phyloP scores from a whole-genome alignment of 257 asterid genomes.

The Ballota nigra region DNA sequence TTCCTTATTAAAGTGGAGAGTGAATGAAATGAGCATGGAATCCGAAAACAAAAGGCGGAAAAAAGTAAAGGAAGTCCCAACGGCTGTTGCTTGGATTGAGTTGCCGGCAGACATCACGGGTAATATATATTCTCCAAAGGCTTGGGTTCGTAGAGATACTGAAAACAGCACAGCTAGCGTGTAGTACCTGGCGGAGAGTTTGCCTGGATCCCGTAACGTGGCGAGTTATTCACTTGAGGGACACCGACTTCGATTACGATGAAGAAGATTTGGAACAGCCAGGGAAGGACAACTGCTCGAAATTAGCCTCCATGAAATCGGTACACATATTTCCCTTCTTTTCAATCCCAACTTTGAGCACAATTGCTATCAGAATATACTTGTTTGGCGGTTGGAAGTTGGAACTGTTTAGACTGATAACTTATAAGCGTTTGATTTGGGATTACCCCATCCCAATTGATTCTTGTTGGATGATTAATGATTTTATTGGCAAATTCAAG shows the following conservation, averaged over 20 bases:
- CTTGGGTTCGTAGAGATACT: conserved; percentile 27
- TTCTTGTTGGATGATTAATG: too few relatives aligned
- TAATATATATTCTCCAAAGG: conserved; percentile 29
- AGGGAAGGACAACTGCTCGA: conserved; percentile 39
- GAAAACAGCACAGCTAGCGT: conserved; percentile 30
- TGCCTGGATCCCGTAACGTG: conserved; percentile 31
- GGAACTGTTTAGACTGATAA: not conserved
- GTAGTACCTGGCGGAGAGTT: conserved; percentile 31
- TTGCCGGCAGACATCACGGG: conserved; percentile 36
- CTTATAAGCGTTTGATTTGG: too few relatives aligned
- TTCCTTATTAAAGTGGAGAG: too few relatives aligned
- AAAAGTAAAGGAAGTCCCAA: not conserved
- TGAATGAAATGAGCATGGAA: too few relatives aligned
- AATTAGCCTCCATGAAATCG: conserved; percentile 23
- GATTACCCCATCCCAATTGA: too few relatives aligned
- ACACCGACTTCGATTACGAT: too few relatives aligned
- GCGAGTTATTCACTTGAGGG: conserved; percentile 14
- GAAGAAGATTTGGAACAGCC: conserved; percentile 26
- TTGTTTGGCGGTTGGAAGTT: not conserved
- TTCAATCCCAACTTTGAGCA: not conserved
- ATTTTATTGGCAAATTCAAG: too few relatives aligned
- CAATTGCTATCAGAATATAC: not conserved
- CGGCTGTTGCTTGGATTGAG: conserved; percentile 36
- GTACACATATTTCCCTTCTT: conserved; percentile 7
- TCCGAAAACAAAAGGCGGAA: not conserved